Conservation (phyloP, 495 filamentous ascomycete genomes). For the Xylaria acuta region DNA sequence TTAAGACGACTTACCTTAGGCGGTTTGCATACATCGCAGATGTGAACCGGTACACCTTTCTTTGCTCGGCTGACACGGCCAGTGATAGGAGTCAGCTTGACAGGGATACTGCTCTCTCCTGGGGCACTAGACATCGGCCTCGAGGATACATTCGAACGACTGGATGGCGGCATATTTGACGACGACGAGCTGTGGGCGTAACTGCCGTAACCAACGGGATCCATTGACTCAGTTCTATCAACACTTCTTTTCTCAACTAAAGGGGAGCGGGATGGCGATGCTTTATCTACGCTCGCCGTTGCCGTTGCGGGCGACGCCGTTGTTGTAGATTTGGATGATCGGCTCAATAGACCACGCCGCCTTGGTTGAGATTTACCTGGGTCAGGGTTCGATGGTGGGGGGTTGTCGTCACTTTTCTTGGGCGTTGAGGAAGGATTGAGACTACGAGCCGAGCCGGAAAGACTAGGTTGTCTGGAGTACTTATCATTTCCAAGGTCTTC, state of each 20-base stretch:
- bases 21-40: slow-evolving; percentile 68
- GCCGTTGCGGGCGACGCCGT: slow-evolving; percentile 32
- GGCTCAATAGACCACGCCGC: slow-evolving; percentile 36
- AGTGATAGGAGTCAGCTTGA: slow-evolving; percentile 72
- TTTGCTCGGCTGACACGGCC: slow-evolving; percentile 81
- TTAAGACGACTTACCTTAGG: slow-evolving; percentile 59
- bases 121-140: slow-evolving; percentile 48
- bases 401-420: slow-evolving; percentile 31
- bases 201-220: slow-evolving; percentile 40
- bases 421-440: slow-evolving; percentile 45
- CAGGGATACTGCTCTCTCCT: slow-evolving; percentile 45
- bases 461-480: slow-evolving; percentile 38
- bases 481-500: slow-evolving; percentile 42
- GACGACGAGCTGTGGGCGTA: slow-evolving; percentile 41
- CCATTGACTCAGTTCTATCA: slow-evolving; percentile 55
- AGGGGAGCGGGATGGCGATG: slow-evolving; percentile 37
- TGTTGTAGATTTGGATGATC: slow-evolving; percentile 37
- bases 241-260: slow-evolving; percentile 49
- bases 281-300: slow-evolving; percentile 22
- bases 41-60: slow-evolving; percentile 81
- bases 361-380: slow-evolving; percentile 37
- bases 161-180: slow-evolving; percentile 38
- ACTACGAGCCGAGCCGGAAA: slow-evolving; percentile 45
- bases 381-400: slow-evolving; percentile 32
- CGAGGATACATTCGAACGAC: slow-evolving; percentile 42